Evolutionary conservation across 176 grass and related monocot genomes (phyloP), one percentile per base, ranked within the genome.

Genomic region (Otatea glauca): DNA sequence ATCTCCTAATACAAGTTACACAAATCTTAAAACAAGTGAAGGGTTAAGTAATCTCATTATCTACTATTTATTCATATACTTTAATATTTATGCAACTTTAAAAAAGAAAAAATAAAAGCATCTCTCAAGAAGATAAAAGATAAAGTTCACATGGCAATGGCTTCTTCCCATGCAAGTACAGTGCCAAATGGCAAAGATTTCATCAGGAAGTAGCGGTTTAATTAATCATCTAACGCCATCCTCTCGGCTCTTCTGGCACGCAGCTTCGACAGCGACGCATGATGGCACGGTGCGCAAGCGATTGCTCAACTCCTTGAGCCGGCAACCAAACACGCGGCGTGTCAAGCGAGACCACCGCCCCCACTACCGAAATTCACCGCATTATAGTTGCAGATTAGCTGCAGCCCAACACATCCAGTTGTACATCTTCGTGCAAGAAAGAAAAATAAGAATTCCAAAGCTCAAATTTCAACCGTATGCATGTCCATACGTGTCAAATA

Each of bases 311-410:
- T 42, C 3, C 35, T 1, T 6, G 1, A 10, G 10, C 37, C 55
- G n/a, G 55, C 38, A 21, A 62, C 76, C 61, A 15, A 79, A 51
- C 45, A 34, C 43, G 43, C 65, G n/a, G 25, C 27, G 77, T 79
- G 77, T 50, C 25, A 43, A 42, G 9, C 59, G 41, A 47, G 21
- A 12, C 49, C 73, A n/a, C 61, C 77, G 25, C 72, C 49, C 25
- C 59, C 41, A 64, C 41, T 51, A n/a, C 61, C 27, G 1, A 66
- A n/a, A 49, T 21, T 20, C 4, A 29, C 56, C 7, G n/a, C 37
- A 16, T 0, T 5, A 2, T 3, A 13, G 6, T 2, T 27, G 23
- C n/a, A 12, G 9, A 24, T 5, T 3, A 2, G 25, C 61, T 16
- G 61, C 61, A 16, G 61, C 61, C 25, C 61, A 64, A 29, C 56